These are phyloP conservation scores for Saccharomycopsis malanga DNA, from an alignment of 805 yeast genomes.

Conservation along the genomic window DNA sequence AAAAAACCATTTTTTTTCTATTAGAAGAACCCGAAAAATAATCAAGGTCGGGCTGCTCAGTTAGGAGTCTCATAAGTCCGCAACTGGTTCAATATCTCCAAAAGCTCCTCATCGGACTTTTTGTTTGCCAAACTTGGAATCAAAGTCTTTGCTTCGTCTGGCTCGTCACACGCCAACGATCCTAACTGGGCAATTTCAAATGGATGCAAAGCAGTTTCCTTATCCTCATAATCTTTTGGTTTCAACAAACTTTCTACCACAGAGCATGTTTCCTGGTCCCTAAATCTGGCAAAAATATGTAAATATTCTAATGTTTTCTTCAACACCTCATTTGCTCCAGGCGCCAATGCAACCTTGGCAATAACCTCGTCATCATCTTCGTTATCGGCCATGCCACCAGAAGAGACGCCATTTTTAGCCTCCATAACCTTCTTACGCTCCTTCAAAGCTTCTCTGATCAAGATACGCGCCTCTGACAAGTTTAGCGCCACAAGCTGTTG, in stretches of 20 bases:
- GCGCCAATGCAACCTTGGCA: constrained; percentile 45
- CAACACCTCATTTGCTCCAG: constrained; percentile 78
- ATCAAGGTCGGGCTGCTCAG: too few species aligned
- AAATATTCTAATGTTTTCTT: constrained; percentile 88
- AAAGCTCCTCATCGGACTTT: constrained; percentile 80
- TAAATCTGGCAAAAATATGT: constrained; percentile 79
- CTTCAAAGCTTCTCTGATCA: constrained; percentile 83
- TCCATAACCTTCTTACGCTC: constrained; percentile 57
- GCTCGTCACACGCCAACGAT: constrained; percentile 88
- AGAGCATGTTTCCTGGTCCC: constrained; percentile 85
- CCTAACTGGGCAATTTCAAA: constrained; percentile 90
- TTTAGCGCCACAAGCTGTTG: constrained; percentile 79
- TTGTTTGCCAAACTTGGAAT: constrained; percentile 81
- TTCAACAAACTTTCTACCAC: constrained; percentile 86
- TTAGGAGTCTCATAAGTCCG: constrained; percentile 45
- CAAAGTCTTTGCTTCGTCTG: constrained; percentile 92
- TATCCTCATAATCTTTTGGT: constrained; percentile 58
- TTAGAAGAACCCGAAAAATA: too few species aligned
- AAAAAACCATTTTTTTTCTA: too few species aligned
- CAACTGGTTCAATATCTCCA: constrained; percentile 79
- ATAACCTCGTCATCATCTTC: constrained; percentile 31
- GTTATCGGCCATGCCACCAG: constrained; percentile 26
- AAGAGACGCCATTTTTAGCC: constrained; percentile 31
- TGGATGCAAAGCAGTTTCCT: constrained; percentile 56
- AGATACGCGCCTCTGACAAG: constrained; percentile 80